Evolutionary conservation across 2,329 filamentous ascomycete species (phyloP).

Genomic region (Drechslerella stenobrocha): DNA sequence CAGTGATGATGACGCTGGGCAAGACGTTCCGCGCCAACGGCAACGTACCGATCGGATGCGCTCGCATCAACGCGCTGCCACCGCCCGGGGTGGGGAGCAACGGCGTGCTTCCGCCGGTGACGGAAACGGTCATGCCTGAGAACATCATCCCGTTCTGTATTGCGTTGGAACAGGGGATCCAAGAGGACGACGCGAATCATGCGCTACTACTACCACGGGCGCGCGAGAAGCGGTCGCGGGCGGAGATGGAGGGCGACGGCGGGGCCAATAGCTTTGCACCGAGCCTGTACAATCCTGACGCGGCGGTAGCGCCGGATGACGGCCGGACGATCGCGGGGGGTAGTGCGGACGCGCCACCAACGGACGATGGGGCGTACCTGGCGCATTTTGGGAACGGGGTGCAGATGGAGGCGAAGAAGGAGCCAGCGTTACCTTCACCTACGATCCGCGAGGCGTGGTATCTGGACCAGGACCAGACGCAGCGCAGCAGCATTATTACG

Average conservation of each 20-base stretch:
- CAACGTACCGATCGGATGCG: slow-evolving; percentile 38
- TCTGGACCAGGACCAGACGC: slow-evolving; percentile 43
- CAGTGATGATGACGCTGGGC: slow-evolving; percentile 40
- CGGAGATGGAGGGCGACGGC: slow-evolving; percentile 21
- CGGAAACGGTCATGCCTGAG: slow-evolving; percentile 27
- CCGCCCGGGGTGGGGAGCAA: slow-evolving; percentile 8
- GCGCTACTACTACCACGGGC: slow-evolving; percentile 15
- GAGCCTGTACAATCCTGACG: slow-evolving; percentile 33
- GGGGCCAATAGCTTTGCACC: slow-evolving; percentile 14
- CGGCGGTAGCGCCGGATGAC: slow-evolving; percentile 17
- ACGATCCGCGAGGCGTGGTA: slow-evolving; percentile 45
- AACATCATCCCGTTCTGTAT: slow-evolving; percentile 48
- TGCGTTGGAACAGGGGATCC: slow-evolving; percentile 25
- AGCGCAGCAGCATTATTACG: slow-evolving; percentile 38
- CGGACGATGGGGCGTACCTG: slow-evolving; percentile 38
- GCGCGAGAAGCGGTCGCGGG: slow-evolving; percentile 3
- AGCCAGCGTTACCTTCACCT: slow-evolving; percentile 24
- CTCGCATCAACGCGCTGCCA: slow-evolving; percentile 22
- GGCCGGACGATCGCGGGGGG: slow-evolving; percentile 4
- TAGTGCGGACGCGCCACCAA: slow-evolving; percentile 21
- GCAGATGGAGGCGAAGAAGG: slow-evolving; percentile 20
- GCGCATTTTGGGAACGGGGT: slow-evolving; percentile 32
- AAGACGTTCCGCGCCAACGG: slow-evolving; percentile 46
- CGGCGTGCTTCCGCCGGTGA: slow-evolving; percentile 10
- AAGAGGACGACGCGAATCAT: slow-evolving; percentile 41